phyloP scores from a whole-genome alignment of 116 monocot species.

The Cymodocea nodosa region DNA sequence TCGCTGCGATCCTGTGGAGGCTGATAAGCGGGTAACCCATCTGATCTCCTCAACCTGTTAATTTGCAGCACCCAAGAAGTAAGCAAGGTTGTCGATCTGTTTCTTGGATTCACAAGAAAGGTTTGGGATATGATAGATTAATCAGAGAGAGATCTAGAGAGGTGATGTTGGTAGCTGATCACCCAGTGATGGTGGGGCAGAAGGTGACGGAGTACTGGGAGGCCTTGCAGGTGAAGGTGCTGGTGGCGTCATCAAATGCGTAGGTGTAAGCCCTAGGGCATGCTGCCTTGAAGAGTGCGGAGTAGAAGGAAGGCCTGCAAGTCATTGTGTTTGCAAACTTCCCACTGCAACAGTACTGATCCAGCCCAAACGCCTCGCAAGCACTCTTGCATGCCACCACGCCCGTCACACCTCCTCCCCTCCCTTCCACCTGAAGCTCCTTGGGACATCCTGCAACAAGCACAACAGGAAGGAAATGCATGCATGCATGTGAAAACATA shows the following conservation, averaged over 20 bases:
- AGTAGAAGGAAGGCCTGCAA: slow-evolving; percentile 51
- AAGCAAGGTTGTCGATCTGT: too few species aligned
- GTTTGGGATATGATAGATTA: too few species aligned
- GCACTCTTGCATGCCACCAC: slow-evolving; percentile 70
- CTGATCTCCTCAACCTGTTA: slow-evolving; percentile 27
- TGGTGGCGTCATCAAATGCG: slow-evolving; percentile 57
- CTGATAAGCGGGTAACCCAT: slow-evolving; percentile 6
- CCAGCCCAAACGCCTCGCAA: slow-evolving; percentile 51
- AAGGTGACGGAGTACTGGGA: slow-evolving; percentile 50
- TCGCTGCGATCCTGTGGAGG: slow-evolving; percentile 5
- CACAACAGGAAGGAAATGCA: too few species aligned
- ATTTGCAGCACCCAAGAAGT: too few species aligned
- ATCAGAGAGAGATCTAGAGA: too few species aligned
- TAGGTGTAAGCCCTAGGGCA: slow-evolving; percentile 82
- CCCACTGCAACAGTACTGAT: slow-evolving; percentile 72
- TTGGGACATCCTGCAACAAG: slow-evolving; percentile 45
- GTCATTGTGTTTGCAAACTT: slow-evolving; percentile 38
- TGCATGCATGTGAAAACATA: too few species aligned
- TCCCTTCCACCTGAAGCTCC: slow-evolving; percentile 58
- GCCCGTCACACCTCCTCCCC: slow-evolving; percentile 3
- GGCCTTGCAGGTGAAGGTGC: slow-evolving; percentile 73
- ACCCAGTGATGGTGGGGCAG: slow-evolving; percentile 35
- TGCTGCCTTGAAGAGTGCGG: slow-evolving; percentile 52
- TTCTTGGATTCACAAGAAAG: too few species aligned
- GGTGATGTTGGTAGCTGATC: background rate